phyloP scores from a whole-genome alignment of 768 basidiomycete genomes.

The Pleurotus sapidus region DNA sequence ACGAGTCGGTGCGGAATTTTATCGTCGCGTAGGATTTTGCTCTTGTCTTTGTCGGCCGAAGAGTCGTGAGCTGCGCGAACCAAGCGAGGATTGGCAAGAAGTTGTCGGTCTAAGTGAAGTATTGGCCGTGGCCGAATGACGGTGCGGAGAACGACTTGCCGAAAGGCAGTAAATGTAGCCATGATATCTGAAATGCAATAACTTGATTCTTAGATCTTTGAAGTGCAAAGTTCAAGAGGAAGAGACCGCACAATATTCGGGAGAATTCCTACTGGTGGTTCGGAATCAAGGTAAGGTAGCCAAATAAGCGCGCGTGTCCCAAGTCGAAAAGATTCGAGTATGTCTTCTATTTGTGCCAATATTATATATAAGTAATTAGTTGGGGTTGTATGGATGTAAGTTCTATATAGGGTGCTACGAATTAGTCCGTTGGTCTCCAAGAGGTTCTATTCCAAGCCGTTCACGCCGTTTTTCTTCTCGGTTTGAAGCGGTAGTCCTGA shows the following conservation, averaged over 20 bases:
- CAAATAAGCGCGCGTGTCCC: too few species aligned
- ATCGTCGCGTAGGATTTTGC: conserved; percentile 25
- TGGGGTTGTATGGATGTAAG: too few species aligned
- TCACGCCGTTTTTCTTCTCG: conserved; percentile 29
- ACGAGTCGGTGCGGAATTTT: conserved; percentile 42
- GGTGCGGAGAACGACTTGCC: conserved; percentile 11
- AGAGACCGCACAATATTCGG: too few species aligned
- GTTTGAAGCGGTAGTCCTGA: conserved; percentile 62
- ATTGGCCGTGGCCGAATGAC: conserved; percentile 5
- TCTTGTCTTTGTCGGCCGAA: neutral
- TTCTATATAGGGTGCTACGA: neutral
- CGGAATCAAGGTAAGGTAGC: too few species aligned
- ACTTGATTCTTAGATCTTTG: too few species aligned
- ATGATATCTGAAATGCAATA: neutral
- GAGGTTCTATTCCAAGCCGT: conserved; percentile 1
- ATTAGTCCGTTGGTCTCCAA: neutral
- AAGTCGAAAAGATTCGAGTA: too few species aligned
- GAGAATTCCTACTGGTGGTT: too few species aligned
- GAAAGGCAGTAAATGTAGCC: conserved; percentile 17
- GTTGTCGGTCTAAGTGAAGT: neutral
- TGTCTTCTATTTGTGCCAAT: too few species aligned
- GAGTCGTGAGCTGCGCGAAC: conserved; percentile 12
- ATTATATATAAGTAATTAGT: too few species aligned
- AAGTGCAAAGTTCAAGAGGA: too few species aligned
- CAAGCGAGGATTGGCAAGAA: neutral